Conservation (phyloP, 352 stramenopile genomes). For the Phytophthora sojae region DNA sequence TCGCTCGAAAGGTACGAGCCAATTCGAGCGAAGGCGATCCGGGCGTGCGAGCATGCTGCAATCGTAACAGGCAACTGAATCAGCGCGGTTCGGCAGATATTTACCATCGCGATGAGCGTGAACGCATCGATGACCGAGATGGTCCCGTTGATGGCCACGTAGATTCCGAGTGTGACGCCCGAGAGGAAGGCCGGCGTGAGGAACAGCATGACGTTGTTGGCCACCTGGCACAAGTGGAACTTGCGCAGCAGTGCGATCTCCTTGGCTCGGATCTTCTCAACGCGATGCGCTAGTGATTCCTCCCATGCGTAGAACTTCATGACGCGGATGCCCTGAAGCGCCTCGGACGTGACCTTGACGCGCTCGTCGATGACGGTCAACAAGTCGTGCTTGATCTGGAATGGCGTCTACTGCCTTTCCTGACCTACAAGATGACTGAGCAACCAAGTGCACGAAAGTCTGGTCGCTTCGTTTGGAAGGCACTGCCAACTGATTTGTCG, state of each 20-base stretch:
- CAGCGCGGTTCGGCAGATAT: constrained; percentile 31
- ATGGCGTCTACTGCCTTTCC: too few relatives aligned
- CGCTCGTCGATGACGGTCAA: constrained; percentile 59
- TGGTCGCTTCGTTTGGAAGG: too few relatives aligned
- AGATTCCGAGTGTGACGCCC: constrained; percentile 47
- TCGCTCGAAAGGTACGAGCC: constrained; percentile 36
- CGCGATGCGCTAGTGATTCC: constrained; percentile 41
- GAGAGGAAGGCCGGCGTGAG: constrained; percentile 51
- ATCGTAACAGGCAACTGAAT: constrained; percentile 36
- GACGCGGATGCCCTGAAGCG: constrained; percentile 86
- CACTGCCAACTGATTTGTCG: too few relatives aligned
- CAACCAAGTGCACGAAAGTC: too few relatives aligned
- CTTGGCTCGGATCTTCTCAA: constrained; percentile 43
- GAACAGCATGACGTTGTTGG: constrained; percentile 64
- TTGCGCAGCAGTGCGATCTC: constrained; percentile 32
- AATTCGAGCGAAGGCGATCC: constrained; percentile 35
- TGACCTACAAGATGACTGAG: too few relatives aligned
- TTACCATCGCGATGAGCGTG: constrained; percentile 47
- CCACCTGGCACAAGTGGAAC: constrained; percentile 61
- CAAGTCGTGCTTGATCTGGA: constrained; percentile 19
- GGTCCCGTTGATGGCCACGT: constrained; percentile 37
- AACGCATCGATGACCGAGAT: constrained; percentile 61
- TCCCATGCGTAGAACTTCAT: constrained; percentile 92
- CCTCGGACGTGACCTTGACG: constrained; percentile 93
- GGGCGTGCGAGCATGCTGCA: constrained; percentile 30